Evolutionary conservation across 495 filamentous ascomycete genomes (phyloP).

Genomic region (Aeminium ludgeri): DNA sequence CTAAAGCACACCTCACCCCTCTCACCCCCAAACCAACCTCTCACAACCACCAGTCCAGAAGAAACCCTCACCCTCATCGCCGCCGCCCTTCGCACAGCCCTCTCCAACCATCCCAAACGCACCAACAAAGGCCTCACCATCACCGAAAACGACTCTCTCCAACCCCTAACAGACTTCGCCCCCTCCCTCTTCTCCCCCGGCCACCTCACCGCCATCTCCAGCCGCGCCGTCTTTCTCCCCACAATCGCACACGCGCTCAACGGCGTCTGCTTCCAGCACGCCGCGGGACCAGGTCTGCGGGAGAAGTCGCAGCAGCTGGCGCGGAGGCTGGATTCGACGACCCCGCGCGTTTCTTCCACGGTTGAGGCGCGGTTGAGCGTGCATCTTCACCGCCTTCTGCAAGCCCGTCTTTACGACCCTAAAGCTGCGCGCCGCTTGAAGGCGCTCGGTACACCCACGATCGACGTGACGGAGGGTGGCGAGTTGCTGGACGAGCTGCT

Average conservation of each 20-base stretch:
- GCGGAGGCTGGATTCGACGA: too few species aligned
- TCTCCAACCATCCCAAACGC: constrained; percentile 6
- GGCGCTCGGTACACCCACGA: neutral
- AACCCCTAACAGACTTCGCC: constrained; percentile 14
- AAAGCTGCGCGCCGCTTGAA: constrained; percentile 7
- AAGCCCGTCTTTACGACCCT: neutral
- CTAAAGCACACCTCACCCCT: too few species aligned
- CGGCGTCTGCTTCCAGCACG: neutral
- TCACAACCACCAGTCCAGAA: neutral
- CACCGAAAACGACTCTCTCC: constrained; percentile 4
- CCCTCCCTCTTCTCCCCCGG: constrained; percentile 20
- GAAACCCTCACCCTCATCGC: constrained; percentile 6
- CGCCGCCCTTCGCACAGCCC: constrained; percentile 15
- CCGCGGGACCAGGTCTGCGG: neutral
- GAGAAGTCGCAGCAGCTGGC: neutral
- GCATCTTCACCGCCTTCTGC: constrained; percentile 2
- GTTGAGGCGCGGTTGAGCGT: too few species aligned
- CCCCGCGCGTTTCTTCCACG: too few species aligned
- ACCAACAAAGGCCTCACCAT: constrained; percentile 14
- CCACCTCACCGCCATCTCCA: constrained; percentile 16
- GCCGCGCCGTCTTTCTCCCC: constrained; percentile 18
- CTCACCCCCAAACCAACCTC: neutral
- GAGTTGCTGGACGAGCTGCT: neutral
- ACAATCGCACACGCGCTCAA: constrained; percentile 18
- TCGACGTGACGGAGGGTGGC: neutral